These are phyloP conservation scores for Backusella westeae DNA, from an alignment of 192 early-diverging fungal genomes.

Conservation along the genomic window DNA sequence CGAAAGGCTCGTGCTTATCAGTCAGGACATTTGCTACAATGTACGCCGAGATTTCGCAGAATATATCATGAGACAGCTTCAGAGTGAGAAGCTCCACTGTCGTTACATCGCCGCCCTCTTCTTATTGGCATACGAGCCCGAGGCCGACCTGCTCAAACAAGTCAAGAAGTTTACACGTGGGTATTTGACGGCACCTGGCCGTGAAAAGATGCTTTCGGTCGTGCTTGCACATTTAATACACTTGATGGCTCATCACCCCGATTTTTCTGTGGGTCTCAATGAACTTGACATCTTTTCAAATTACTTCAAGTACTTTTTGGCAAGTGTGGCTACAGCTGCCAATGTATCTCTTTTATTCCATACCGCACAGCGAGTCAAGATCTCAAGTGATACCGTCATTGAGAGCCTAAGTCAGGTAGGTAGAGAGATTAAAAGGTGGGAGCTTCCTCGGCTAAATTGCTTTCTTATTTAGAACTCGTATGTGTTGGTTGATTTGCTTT, in stretches of 20 bases:
- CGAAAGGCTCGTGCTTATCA: constrained; percentile 56
- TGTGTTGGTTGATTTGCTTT: constrained; percentile 79
- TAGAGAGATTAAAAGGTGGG: background rate
- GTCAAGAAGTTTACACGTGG: constrained; percentile 17
- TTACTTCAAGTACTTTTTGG: constrained; percentile 88
- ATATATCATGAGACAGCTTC: constrained; percentile 71
- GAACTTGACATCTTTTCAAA: constrained; percentile 55
- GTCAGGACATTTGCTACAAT: constrained; percentile 77
- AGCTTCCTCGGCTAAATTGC: too few species aligned
- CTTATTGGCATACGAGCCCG: constrained; percentile 87
- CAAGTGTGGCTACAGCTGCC: constrained; percentile 70
- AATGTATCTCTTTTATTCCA: constrained; percentile 86
- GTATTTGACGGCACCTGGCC: background rate
- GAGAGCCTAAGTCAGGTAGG: constrained; percentile 49
- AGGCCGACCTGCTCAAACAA: constrained; percentile 59
- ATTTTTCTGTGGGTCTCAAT: constrained; percentile 54
- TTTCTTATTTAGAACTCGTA: constrained; percentile 63
- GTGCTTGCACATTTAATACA: constrained; percentile 65
- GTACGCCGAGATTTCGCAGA: constrained; percentile 73
- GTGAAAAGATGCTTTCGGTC: constrained; percentile 47
- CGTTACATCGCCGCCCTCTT: constrained; percentile 72
- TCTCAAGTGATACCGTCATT: constrained; percentile 55
- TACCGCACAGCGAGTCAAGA: constrained; percentile 74
- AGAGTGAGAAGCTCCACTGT: constrained; percentile 54
- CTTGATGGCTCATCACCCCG: constrained; percentile 82